Base-by-base conservation (phyloP, 2,329 filamentous ascomycete genomes). In the Daldinia sp. region DNA sequence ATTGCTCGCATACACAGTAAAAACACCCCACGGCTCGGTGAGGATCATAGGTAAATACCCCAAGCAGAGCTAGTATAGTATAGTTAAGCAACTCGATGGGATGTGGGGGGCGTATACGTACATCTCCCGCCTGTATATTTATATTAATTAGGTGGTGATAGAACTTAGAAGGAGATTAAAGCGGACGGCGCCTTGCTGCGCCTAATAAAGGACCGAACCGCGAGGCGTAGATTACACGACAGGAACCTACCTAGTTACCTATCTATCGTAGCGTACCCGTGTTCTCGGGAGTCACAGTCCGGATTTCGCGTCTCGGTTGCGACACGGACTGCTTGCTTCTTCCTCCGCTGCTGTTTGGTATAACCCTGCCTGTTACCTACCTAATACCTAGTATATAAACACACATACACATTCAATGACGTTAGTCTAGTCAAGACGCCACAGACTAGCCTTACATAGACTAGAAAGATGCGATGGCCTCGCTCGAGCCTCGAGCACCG, bases 21-120 rank as follows among this genome's bases (percentile, higher is more conserved):
- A 10, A 26, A 46, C 15, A n/a, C 59, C 39, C 62, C 51, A 51
- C 54, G 61, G 46, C 57, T 69, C 58, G 69, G 69, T 69, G 51
- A 50, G 55, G 59, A 3, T 12, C 50, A 39, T 15, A 39, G 35
- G 12, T 15, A 39, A 39, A 39, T 39, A 39, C 6, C 53, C 41
- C 23, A 61, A 42, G 42, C 41, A 28, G 28, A 20, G 4, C 10
- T 39, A 33, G 46, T 15, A 26, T 6, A 26, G 10, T 33, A 33
- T 13, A 62, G 15, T 63, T 53, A 64, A 62, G 65, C 50, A 70
- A 60, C 51, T 64, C 35, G 42, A 42, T 64, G 46, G 39, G 33
- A 18, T 15, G 46, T 26, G 26, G 26, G 23, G 23, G 26, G 15
- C 7, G 10, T 2, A 35, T 35, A 35, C 10, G 10, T 12, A 7